Conservation (phyloP, 2,329 filamentous ascomycete genomes). For the Ophiocordyceps camponoti-leonardi region DNA sequence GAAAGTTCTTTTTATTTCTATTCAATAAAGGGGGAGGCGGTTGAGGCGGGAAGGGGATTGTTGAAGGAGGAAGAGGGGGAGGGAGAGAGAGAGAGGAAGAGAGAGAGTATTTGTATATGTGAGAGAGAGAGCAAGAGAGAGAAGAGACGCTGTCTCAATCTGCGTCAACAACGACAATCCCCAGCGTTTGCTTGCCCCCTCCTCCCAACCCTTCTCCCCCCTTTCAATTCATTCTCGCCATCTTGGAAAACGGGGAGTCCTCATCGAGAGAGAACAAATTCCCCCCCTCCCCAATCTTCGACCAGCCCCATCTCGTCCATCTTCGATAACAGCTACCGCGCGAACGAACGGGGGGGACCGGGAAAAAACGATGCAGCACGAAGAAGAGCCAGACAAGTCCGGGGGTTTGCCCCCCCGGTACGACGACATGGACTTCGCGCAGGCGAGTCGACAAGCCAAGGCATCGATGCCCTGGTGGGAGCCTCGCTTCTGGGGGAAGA, state of each 20-base stretch:
- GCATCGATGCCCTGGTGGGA: constrained; percentile 23
- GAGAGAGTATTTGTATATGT: no score
- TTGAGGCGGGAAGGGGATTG: neutral
- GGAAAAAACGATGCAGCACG: constrained; percentile 2
- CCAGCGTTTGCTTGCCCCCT: neutral
- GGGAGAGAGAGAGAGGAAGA: neutral
- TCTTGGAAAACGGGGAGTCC: no score
- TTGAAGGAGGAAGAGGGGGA: neutral
- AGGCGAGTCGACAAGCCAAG: constrained; percentile 5
- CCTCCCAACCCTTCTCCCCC: neutral
- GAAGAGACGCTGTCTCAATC: neutral
- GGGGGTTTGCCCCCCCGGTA: constrained; percentile 10
- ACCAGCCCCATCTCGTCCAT: no score
- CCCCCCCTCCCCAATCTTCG: no score
- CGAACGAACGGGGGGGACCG: no score
- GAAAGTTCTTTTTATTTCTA: no score
- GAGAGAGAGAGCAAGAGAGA: neutral
- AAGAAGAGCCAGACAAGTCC: constrained; percentile 5
- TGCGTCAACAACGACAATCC: neutral
- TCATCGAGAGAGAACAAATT: no score
- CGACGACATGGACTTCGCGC: constrained; percentile 11
- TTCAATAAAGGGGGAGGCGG: neutral
- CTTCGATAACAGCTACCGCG: no score
- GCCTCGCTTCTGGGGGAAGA: constrained; percentile 34
- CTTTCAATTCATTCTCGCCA: neutral